Conservation (phyloP, 345 rosid genomes). For the Gossypioides kirkii region DNA sequence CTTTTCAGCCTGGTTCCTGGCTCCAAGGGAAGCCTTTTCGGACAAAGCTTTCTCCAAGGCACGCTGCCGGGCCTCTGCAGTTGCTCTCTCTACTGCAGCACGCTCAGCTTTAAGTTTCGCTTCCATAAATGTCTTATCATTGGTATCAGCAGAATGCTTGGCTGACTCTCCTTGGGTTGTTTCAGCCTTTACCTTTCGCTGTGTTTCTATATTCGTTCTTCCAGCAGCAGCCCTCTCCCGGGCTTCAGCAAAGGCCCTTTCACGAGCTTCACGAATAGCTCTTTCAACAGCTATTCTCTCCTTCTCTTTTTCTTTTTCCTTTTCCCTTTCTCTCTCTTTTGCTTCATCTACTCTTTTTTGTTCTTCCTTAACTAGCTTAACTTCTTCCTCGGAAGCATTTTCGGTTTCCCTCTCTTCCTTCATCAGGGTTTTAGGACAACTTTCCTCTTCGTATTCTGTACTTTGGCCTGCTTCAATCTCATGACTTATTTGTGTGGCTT, state of each 20-base stretch:
- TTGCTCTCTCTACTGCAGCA: constrained; percentile 10
- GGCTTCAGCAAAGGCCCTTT: constrained; percentile 90
- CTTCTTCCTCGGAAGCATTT: constrained; percentile 33
- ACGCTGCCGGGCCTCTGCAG: constrained; percentile 83
- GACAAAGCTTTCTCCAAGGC: constrained; percentile 83
- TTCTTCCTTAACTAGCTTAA: constrained; percentile 31
- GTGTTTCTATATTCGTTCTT: constrained; percentile 60
- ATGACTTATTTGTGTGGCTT: constrained; percentile 19
- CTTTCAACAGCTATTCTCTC: constrained; percentile 84
- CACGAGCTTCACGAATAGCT: constrained; percentile 91
- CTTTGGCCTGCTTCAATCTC: constrained; percentile 26
- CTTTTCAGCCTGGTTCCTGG: constrained; percentile 48
- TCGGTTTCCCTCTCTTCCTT: constrained; percentile 36
- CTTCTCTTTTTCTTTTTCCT: constrained; percentile 30
- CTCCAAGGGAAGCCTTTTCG: constrained; percentile 40
- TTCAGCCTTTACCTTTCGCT: constrained; percentile 46
- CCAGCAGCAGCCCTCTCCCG: constrained; percentile 67
- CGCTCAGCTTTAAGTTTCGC: constrained; percentile 66
- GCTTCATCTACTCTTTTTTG: constrained; percentile 41
- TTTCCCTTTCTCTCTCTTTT: constrained; percentile 51
- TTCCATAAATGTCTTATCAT: constrained; percentile 48
- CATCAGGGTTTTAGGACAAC: constrained; percentile 27
- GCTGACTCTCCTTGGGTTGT: constrained; percentile 50
- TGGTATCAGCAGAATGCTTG: constrained; percentile 45
- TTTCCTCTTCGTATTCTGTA: constrained; percentile 33